Conservation (phyloP, 2,329 filamentous ascomycete species). For the Epichloe hybrida region DNA sequence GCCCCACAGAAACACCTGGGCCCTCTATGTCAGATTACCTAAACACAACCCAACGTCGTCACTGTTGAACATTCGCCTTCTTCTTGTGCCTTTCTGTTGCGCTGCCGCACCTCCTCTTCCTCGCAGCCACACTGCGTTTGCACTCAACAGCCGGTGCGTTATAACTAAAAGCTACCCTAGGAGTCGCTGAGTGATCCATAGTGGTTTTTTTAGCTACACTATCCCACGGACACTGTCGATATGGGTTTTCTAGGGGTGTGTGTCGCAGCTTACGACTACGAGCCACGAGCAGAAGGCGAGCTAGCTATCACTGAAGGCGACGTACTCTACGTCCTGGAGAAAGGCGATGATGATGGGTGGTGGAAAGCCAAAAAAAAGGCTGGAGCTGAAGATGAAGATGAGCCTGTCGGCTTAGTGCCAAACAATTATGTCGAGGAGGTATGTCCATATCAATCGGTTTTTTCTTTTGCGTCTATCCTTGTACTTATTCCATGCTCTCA, state of each 20-base stretch:
- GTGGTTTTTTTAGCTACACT: neutral
- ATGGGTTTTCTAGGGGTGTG: slow-evolving; percentile 94
- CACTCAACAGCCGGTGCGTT: neutral
- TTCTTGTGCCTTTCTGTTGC: neutral
- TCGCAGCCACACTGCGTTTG: neutral
- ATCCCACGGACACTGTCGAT: slow-evolving; percentile 8
- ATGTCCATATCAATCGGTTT: slow-evolving; percentile 12
- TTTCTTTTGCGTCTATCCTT: neutral
- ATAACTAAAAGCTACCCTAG: neutral
- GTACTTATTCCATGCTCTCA: neutral
- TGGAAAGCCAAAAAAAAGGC: slow-evolving; percentile 95
- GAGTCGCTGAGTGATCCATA: neutral
- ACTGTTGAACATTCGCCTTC: neutral
- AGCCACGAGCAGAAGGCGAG: slow-evolving; percentile 74
- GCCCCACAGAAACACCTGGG: neutral
- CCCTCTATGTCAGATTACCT: slow-evolving; percentile 1
- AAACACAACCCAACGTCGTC: slow-evolving; percentile 5
- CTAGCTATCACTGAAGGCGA: slow-evolving; percentile 76
- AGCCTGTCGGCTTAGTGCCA: slow-evolving; percentile 79
- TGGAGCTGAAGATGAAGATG: slow-evolving; percentile 69
- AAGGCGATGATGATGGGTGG: slow-evolving; percentile 68
- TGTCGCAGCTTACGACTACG: slow-evolving; percentile 85
- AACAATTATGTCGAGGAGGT: slow-evolving; percentile 95
- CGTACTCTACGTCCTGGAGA: slow-evolving; percentile 76
- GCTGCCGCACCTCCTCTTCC: neutral